Percentiles rank a stretch among this genome's conserved stretches.
Evolutionary conservation across 2,329 filamentous ascomycete genomes (phyloP).

Genomic region (Alternaria tenuissima): DNA sequence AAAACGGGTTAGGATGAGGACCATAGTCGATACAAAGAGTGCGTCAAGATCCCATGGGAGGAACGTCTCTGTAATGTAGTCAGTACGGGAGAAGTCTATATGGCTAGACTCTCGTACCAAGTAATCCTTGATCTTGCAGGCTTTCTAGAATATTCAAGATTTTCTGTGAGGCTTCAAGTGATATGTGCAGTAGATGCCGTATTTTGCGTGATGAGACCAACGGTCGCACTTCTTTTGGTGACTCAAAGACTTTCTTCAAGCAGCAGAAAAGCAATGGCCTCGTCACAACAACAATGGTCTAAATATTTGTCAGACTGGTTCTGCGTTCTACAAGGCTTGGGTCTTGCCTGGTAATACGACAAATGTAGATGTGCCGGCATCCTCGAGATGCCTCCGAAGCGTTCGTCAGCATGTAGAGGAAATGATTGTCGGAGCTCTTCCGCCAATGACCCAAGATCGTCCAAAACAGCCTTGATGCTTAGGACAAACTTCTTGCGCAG

Average conservation of each 20-base stretch:
- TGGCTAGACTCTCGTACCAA: slow-evolving; percentile 48
- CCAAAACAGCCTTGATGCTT: slow-evolving; percentile 53
- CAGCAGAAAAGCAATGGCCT: slow-evolving; percentile 57
- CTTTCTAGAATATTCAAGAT: slow-evolving; percentile 55
- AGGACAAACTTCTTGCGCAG: slow-evolving; percentile 51
- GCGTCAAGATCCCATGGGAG: slow-evolving; percentile 60
- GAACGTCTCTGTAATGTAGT: slow-evolving; percentile 54
- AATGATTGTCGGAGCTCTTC: slow-evolving; percentile 53
- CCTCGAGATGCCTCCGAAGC: slow-evolving; percentile 53
- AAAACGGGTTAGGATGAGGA: slow-evolving; percentile 50
- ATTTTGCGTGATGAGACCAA: slow-evolving; percentile 51
- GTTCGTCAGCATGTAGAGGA: slow-evolving; percentile 48
- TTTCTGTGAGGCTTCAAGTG: slow-evolving; percentile 55
- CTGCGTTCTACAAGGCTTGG: background rate
- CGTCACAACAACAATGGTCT: slow-evolving; percentile 54
- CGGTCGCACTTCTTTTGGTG: slow-evolving; percentile 38
- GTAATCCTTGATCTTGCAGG: slow-evolving; percentile 57
- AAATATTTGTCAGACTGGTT: background rate
- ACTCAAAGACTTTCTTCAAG: slow-evolving; percentile 48
- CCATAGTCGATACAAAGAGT: slow-evolving; percentile 55
- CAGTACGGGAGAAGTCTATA: slow-evolving; percentile 6
- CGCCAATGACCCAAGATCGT: slow-evolving; percentile 51
- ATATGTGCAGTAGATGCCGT: slow-evolving; percentile 52
- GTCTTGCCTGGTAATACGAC: slow-evolving; percentile 52
- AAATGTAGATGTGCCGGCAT: slow-evolving; percentile 51